Evolutionary conservation across 495 filamentous ascomycete species (phyloP).

Genomic region (Lasiosphaeria ovina): DNA sequence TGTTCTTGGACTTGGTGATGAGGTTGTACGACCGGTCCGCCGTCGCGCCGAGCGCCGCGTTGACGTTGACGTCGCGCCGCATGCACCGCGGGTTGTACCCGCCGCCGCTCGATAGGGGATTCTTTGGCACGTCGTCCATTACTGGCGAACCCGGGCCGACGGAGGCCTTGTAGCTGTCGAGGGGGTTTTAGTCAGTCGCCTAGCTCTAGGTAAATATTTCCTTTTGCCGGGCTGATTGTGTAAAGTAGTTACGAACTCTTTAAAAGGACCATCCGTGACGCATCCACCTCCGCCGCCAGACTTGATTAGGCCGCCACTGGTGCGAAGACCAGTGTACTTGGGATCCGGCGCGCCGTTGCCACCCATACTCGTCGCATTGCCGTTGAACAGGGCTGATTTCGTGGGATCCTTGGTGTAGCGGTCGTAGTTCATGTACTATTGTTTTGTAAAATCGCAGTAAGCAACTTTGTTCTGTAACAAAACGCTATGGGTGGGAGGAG

Average conservation of each 20-base stretch:
- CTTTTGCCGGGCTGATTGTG: neutral
- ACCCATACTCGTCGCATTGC: slow-evolving; percentile 40
- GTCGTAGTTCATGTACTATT: slow-evolving; percentile 46
- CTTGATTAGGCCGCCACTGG: slow-evolving; percentile 35
- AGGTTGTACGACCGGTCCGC: slow-evolving; percentile 31
- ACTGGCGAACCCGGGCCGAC: slow-evolving; percentile 10
- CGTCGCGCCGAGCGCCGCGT: slow-evolving; percentile 45
- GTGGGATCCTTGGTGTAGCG: slow-evolving; percentile 37
- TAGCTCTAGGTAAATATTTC: too few relatives aligned
- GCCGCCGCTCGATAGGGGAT: slow-evolving; percentile 35
- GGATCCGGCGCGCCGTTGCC: slow-evolving; percentile 33
- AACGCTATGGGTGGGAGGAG: neutral
- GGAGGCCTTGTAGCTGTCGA: neutral
- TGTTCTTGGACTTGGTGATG: slow-evolving; percentile 43
- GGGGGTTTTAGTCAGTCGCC: too few relatives aligned
- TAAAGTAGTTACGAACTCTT: slow-evolving; percentile 28
- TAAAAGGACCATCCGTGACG: slow-evolving; percentile 56
- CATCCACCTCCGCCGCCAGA: slow-evolving; percentile 58
- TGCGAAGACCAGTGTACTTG: slow-evolving; percentile 11
- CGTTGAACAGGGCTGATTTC: slow-evolving; percentile 41
- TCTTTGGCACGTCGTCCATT: slow-evolving; percentile 13
- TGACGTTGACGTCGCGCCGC: slow-evolving; percentile 59
- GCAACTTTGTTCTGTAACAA: neutral
- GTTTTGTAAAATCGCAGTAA: neutral
- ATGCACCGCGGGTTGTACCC: slow-evolving; percentile 62